Evolutionary conservation across 1,284 basidiomycete genomes (phyloP), one percentile per base, ranked within the genome.

Genomic region (Sporisorium graminicola): DNA sequence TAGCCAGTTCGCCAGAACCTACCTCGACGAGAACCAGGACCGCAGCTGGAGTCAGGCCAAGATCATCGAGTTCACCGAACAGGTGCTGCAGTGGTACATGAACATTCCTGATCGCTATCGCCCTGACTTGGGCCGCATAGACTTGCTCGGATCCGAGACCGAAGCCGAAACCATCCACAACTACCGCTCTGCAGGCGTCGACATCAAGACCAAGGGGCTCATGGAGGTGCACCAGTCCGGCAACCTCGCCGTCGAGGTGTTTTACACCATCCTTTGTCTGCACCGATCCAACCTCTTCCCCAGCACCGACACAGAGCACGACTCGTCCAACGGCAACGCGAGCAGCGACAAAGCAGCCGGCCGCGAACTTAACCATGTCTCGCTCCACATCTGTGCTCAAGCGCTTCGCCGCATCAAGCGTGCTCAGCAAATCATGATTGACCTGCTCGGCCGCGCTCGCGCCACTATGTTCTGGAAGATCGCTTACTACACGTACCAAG

Each of bases 401-500:
- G 66, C 72, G 9, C 59, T 74, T 0, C 58, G 72, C 10, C 54
- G 66, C 7, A 74, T 74, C 40, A 70, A 66, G 16, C 62, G 72
- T 2, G 67, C 72, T 0, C 72, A 74, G 58, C 56, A 61, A 35
- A 70, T 60, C 20, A 74, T 74, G 72, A 62, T 59, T 22, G 72
- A 74, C 10, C 56, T 62, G 3, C 53, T 74, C 16, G 66, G 72
- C 7, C 56, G 66, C 2, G 50, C 66, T 7, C 52, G 72, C 2
- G 72, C 63, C 16, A 70, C 66, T 29, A 74, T 74, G 72, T 74
- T 74, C 29, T 74, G 72, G 72, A 74, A 70, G 52, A 70, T 74
- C 43, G 66, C 67, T 22, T 74, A 69, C 59, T 74, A 74, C 59
- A 66, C 63, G 8, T 74, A 69, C 44, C 72, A 74, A 47, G 72